phyloP scores from a whole-genome alignment of 306 rosid species.

The Astragalus membranaceus region DNA sequence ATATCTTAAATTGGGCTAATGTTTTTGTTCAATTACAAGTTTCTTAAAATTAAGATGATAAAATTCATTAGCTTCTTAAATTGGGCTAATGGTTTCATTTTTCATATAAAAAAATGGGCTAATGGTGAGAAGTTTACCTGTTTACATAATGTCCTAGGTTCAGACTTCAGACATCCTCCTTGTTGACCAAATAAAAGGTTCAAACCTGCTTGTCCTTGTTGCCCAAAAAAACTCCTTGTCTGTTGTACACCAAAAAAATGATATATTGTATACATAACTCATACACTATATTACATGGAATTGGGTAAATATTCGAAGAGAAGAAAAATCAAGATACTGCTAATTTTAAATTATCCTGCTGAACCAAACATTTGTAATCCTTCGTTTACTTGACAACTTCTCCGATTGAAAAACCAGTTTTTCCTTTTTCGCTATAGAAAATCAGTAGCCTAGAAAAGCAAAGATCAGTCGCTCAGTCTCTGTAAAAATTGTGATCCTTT shows the following conservation, averaged over 20 bases:
- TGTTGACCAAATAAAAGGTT: too few relatives aligned
- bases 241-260: background rate
- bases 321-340: constrained; percentile 6
- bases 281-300: constrained; percentile 26
- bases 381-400: constrained; percentile 24
- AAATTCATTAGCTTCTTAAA: background rate
- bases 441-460: constrained; percentile 32
- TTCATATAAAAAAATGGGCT: too few relatives aligned
- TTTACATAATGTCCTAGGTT: too few relatives aligned
- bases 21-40: too few relatives aligned
- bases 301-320: constrained; percentile 5
- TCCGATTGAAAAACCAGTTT: constrained; percentile 20
- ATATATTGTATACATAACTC: constrained; percentile 20
- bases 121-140: too few relatives aligned
- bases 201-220: too few relatives aligned
- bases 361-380: constrained; percentile 15
- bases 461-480: constrained; percentile 21
- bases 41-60: constrained; percentile 10
- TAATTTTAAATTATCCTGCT: constrained; percentile 18
- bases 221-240: too few relatives aligned
- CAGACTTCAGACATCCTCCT: too few relatives aligned
- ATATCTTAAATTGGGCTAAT: too few relatives aligned
- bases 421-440: constrained; percentile 26
- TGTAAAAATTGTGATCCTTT: constrained; percentile 37
- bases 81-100: too few relatives aligned